Base-by-base conservation (phyloP, 2,329 filamentous ascomycete species). In the Thelonectria blattea region DNA sequence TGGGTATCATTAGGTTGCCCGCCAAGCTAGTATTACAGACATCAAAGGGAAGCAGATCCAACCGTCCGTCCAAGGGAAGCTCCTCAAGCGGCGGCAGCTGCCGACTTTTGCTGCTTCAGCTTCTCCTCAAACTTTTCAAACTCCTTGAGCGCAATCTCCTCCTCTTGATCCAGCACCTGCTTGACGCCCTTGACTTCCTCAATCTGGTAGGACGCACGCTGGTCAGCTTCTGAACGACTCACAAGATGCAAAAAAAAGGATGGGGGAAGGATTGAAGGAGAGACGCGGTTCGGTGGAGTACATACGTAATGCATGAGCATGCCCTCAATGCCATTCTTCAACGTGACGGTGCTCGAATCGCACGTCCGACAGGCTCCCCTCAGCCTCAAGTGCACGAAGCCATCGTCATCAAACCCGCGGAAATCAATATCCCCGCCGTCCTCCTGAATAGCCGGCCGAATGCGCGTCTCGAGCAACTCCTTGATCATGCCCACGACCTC, bases 401-500 rank as follows among this genome's bases (percentile, higher is more conserved):
- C 95, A 34, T 78, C 85, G 66, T 93, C 85, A 67, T 93, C 85
- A 71, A 98, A 98, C 1, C 94, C 94, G 17, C 91, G 84, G 75
- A 94, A 96, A 76, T 99, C 95, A 72, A 99, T 98, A 75, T 99
- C 95, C 47, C 95, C 95, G 49, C 95, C 95, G 69, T 99, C 95
- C 75, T 98, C 95, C 76, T 98, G 95, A 64, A 99, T 99, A 1
- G 94, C 91, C 1, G 95, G 95, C 45, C 95, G 85, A 72, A 99
- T 97, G 63, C 95, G 85, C 24, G 95, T 99, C 78, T 99, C 95
- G 37, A 99, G 83, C 32, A 99, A 81, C 79, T 99, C 95, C 80
- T 98, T 97, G 79, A 99, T 98, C 95, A 98, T 98, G 60, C 92
- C 91, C 9, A 99, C 90, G 11, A 97, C 92, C 78, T 99, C 95